phyloP scores from a whole-genome alignment of 176 grass and related monocot genomes.

The Aegilops speltoides region DNA sequence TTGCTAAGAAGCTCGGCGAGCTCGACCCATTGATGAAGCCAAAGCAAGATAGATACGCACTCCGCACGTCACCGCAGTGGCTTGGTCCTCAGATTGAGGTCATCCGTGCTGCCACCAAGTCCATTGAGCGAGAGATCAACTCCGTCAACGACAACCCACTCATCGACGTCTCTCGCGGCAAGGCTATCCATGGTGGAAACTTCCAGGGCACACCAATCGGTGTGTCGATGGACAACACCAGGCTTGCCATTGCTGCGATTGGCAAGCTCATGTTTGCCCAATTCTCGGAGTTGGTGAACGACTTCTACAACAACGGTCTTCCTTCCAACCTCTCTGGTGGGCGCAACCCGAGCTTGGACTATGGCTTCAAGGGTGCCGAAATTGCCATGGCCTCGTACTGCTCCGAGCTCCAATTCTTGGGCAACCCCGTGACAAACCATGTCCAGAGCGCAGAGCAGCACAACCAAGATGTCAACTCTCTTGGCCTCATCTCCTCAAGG shows the following conservation, averaged over 20 bases:
- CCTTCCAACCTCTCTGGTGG: slow-evolving; percentile 84
- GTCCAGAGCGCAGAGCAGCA: slow-evolving; percentile 97
- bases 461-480: slow-evolving; percentile 92
- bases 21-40: slow-evolving; percentile 83
- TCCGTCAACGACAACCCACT: slow-evolving; percentile 92
- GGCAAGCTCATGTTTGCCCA: slow-evolving; percentile 98
- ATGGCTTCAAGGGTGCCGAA: slow-evolving; percentile 91
- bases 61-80: slow-evolving; percentile 93
- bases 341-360: slow-evolving; percentile 87
- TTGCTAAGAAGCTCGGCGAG: slow-evolving; percentile 68
- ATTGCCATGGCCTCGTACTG: slow-evolving; percentile 93
- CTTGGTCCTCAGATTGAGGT: slow-evolving; percentile 89
- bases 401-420: slow-evolving; percentile 92
- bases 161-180: slow-evolving; percentile 79
- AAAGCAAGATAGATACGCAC: slow-evolving; percentile 91
- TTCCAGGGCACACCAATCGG: slow-evolving; percentile 94
- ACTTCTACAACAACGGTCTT: slow-evolving; percentile 89
- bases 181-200: slow-evolving; percentile 89
- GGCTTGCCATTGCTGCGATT: slow-evolving; percentile 77
- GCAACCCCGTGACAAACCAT: slow-evolving; percentile 85
- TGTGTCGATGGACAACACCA: slow-evolving; percentile 94
- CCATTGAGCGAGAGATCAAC: slow-evolving; percentile 88
- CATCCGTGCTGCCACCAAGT: slow-evolving; percentile 68
- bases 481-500: slow-evolving; percentile 84
- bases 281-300: slow-evolving; percentile 89